Conservation (phyloP, 441 rosid genomes). For the Populus hybrid region DNA sequence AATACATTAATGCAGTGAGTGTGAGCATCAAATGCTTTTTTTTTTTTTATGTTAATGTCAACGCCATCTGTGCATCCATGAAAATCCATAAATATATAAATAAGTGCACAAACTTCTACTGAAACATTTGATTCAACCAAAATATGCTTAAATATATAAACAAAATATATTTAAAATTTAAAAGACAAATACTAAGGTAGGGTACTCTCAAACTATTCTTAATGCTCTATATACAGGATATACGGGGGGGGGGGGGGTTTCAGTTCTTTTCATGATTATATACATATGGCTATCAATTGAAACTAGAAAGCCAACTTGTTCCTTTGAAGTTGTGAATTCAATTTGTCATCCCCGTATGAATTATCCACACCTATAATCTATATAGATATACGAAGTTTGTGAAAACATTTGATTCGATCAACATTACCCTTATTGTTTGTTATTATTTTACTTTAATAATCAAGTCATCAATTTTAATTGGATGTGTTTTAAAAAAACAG, state of each 20-base stretch:
- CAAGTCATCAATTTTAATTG: background rate
- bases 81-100: background rate
- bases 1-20: background rate
- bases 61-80: background rate
- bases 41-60: background rate
- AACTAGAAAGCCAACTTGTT: background rate
- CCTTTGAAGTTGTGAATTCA: background rate
- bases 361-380: background rate
- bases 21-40: background rate
- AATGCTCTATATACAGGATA: background rate
- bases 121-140: background rate
- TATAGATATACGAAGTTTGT: no score
- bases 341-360: background rate
- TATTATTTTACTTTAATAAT: background rate
- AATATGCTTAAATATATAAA: background rate
- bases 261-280: background rate
- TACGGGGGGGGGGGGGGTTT: background rate
- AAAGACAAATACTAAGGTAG: background rate
- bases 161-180: no score
- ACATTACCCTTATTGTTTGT: background rate
- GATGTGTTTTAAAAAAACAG: background rate
- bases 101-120: background rate
- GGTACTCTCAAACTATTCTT: background rate
- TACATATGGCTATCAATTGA: background rate
- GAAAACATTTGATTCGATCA: background rate